phyloP scores from a whole-genome alignment of 495 filamentous ascomycete species.

The Pseudoneurospora amorphoporcata region DNA sequence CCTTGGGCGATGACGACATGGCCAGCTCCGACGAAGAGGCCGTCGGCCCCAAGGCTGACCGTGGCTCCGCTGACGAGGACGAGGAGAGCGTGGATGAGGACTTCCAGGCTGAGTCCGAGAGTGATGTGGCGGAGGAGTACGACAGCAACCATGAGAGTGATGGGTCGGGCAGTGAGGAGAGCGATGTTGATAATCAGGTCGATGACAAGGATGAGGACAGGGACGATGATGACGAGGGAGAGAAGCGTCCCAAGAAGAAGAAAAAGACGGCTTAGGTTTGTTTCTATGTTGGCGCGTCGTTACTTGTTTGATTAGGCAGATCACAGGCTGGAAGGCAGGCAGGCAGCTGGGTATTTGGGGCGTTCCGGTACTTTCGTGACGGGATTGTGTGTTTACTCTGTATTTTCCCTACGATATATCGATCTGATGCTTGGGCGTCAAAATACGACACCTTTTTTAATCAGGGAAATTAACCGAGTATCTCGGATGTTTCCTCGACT shows the following conservation, averaged over 20 bases:
- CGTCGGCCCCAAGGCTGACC: slow-evolving; percentile 57
- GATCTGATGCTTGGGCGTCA: not conserved
- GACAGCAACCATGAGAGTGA: slow-evolving; percentile 84
- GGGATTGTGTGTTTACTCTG: not conserved
- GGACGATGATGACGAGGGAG: slow-evolving; percentile 24
- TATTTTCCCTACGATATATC: not conserved
- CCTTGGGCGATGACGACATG: slow-evolving; percentile 63
- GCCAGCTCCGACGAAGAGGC: slow-evolving; percentile 82
- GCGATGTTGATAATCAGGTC: slow-evolving; percentile 42
- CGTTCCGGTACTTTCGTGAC: not conserved
- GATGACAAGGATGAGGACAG: slow-evolving; percentile 26
- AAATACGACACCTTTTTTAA: not conserved
- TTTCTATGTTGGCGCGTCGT: not conserved
- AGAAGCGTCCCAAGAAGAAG: slow-evolving; percentile 40
- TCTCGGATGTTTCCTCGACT: not conserved
- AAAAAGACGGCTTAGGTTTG: slow-evolving; percentile 27
- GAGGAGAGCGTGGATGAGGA: slow-evolving; percentile 92
- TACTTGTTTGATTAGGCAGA: slow-evolving; percentile 1
- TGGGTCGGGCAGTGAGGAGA: slow-evolving; percentile 51
- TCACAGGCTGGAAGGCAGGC: not conserved
- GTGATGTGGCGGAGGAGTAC: slow-evolving; percentile 92
- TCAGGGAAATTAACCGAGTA: not conserved
- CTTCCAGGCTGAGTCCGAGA: slow-evolving; percentile 83
- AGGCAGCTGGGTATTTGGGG: not conserved
- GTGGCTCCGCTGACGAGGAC: slow-evolving; percentile 92